Evolutionary conservation across 139 green algal species (phyloP).

Genomic region (Coelastrella sp.): DNA sequence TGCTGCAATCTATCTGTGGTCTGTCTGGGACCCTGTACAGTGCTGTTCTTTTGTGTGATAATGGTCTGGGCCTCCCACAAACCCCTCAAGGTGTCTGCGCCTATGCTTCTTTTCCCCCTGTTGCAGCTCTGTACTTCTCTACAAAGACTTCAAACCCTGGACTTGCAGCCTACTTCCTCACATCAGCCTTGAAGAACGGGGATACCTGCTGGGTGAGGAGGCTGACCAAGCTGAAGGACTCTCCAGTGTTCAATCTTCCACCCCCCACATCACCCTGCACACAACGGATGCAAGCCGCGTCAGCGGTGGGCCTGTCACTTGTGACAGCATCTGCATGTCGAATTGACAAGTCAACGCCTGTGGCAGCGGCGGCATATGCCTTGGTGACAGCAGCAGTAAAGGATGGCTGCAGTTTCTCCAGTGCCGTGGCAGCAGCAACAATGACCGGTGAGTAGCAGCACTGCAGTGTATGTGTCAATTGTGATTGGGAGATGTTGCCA

Average conservation of each 20-base stretch:
- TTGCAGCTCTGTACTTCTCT: conserved; percentile 36
- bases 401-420: conserved; percentile 47
- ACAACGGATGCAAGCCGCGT: conserved; percentile 36
- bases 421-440: conserved; percentile 33
- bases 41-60: too few species aligned
- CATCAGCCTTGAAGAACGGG: background rate
- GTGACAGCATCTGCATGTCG: conserved; percentile 40
- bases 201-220: conserved; percentile 42
- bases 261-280: conserved; percentile 35
- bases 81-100: background rate
- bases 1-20: too few species aligned
- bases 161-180: conserved; percentile 17
- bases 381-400: conserved; percentile 44
- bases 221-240: background rate
- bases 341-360: background rate
- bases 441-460: background rate
- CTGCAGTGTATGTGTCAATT: too few species aligned
- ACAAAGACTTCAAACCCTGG: background rate
- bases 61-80: background rate
- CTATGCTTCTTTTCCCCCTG: background rate
- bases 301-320: conserved; percentile 34
- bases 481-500: too few species aligned
- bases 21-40: too few species aligned
- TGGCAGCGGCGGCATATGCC: conserved; percentile 44
- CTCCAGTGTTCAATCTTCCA: conserved; percentile 20